Percentiles rank a stretch among this genome's conserved stretches.
Conservation (phyloP, 2,329 filamentous ascomycete genomes). For the Paracoccidioides brasiliensis region DNA sequence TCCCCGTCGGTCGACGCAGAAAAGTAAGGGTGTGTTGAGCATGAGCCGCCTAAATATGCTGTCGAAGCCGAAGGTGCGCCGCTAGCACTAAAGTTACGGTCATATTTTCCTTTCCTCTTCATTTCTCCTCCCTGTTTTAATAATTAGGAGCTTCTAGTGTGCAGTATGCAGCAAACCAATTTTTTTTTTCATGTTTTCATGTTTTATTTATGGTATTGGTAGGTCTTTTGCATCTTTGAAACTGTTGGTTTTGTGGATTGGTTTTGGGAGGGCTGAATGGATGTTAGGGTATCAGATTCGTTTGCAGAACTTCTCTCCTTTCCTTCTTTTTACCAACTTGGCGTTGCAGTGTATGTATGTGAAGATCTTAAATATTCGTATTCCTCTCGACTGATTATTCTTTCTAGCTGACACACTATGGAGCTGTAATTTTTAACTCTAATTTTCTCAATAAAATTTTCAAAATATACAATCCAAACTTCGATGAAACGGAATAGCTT, state of each 20-base stretch:
- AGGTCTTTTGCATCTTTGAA: not conserved
- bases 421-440: not conserved
- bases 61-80: constrained; percentile 31
- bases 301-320: not conserved
- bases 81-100: constrained; percentile 9
- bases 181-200: not conserved
- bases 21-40: constrained; percentile 24
- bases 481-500: too few relatives aligned
- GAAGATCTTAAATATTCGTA: not conserved
- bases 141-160: not conserved
- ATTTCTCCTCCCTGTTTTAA: not conserved
- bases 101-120: not conserved
- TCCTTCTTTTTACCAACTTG: not conserved
- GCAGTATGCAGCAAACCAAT: too few relatives aligned
- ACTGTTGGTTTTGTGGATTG: not conserved
- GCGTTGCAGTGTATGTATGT: not conserved
- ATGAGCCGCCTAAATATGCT: constrained; percentile 37
- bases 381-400: not conserved
- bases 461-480: too few relatives aligned
- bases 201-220: not conserved
- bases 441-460: too few relatives aligned
- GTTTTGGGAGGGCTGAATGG: not conserved
- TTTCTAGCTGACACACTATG: not conserved
- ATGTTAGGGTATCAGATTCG: not conserved
- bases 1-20: constrained; percentile 14